Percentiles rank a stretch among this genome's conserved stretches.
phyloP scores from a whole-genome alignment of 2,329 filamentous ascomycete species.

The Fusarium tuaranense region DNA sequence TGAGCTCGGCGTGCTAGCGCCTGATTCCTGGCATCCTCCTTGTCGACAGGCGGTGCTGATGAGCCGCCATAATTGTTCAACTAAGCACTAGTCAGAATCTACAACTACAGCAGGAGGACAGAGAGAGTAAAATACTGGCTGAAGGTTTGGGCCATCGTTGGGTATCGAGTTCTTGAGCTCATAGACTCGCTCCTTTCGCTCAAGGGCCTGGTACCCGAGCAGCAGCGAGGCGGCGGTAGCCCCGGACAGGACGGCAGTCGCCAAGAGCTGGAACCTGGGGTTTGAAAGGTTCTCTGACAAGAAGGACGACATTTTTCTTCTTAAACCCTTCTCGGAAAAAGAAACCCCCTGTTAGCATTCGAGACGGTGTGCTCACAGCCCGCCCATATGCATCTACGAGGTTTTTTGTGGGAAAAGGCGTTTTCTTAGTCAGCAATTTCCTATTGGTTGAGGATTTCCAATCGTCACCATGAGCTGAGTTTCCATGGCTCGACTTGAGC shows the following conservation, averaged over 20 bases:
- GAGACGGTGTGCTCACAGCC: neutral
- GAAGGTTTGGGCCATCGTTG: constrained; percentile 33
- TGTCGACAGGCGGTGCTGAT: constrained; percentile 59
- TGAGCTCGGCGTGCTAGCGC: constrained; percentile 70
- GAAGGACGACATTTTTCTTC: constrained; percentile 56
- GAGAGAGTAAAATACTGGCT: constrained; percentile 27
- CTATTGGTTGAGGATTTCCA: constrained; percentile 28
- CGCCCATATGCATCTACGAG: neutral
- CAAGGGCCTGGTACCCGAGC: constrained; percentile 71
- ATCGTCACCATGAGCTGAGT: constrained; percentile 21
- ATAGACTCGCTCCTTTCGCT: constrained; percentile 64
- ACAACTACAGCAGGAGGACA: neutral
- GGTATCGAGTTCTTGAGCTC: constrained; percentile 73
- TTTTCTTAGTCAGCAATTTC: constrained; percentile 35
- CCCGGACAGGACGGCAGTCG: constrained; percentile 76
- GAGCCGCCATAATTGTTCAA: constrained; percentile 72
- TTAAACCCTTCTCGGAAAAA: constrained; percentile 28
- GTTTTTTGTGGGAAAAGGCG: constrained; percentile 26
- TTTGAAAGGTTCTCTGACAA: constrained; percentile 58
- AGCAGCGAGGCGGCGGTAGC: constrained; percentile 70
- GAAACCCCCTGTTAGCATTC: constrained; percentile 6
- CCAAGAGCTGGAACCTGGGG: constrained; percentile 71
- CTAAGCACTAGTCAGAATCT: constrained; percentile 53
- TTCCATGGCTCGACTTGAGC: constrained; percentile 1
- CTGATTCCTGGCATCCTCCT: constrained; percentile 71